Base-by-base conservation (phyloP, 257 asterid genomes). In the Fraxinus pennsylvanica region DNA sequence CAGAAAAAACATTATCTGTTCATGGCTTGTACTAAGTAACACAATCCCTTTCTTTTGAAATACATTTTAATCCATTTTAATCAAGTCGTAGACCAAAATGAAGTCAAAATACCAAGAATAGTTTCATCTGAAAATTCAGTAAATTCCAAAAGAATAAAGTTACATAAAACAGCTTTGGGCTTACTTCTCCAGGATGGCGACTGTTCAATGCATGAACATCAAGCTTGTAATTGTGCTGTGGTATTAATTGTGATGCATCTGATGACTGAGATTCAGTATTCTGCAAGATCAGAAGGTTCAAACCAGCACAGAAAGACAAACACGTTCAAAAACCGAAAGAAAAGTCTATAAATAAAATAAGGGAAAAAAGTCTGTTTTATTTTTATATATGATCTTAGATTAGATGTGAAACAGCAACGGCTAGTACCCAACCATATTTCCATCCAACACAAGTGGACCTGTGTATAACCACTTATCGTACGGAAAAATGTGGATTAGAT, bases 121-220 rank as follows among this genome's bases (percentile, higher is more conserved):
- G 65, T 32, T 74, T 67, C 54, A 65, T 70, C 69, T 38, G 74
- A 74, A 73, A 68, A 63, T 35, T 66, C 68, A 71, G 50, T 57
- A 22, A 74, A 45, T 72, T 52, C 72, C 32, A 38, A 45, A 45
- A 45, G 6, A 13, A 6, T 21, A 61, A 15, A 33, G 41, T 57
- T 8, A 61, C 25, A 32, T 9, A 29, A 65, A 68, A 41, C 50
- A 71, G 19, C 41, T 9, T 19, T 71, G 52, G 22, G 17, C 35
- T 54, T 93, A 95, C 98, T 96, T 93, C 96, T 87, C 99, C 99
- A 73, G 99, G 98, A 30, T 87, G 97, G 73, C 97, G 98, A 81
- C 89, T 84, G 88, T 91, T 93, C 77, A 95, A 78, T 38, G 98
- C 92, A 86, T 93, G 93, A 74, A 82, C 96, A 88, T 95, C 99